A percentile compares a stretch with the other conserved stretches of the same genome.
Evolutionary conservation across 768 basidiomycete species (phyloP).

Genomic region (Phallus indusiatus): DNA sequence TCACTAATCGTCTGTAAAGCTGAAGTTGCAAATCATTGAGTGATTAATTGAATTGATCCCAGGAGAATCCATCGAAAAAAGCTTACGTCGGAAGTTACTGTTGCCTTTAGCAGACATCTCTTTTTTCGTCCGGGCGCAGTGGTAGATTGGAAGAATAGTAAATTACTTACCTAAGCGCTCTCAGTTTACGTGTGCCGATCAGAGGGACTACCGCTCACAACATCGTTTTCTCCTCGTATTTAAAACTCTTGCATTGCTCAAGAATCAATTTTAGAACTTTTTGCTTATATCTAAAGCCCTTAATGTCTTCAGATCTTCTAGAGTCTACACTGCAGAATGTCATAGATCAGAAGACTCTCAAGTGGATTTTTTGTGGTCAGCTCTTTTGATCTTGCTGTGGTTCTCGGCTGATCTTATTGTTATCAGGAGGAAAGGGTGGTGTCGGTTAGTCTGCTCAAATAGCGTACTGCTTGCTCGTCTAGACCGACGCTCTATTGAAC

Average conservation of each 20-base stretch:
- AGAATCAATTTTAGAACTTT: too few species aligned
- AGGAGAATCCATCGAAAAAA: neutral
- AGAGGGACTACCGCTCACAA: neutral
- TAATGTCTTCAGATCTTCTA: slow-evolving; percentile 34
- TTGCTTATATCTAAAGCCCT: neutral
- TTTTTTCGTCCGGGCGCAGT: neutral
- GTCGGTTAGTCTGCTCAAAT: slow-evolving; percentile 55
- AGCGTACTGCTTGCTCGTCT: neutral
- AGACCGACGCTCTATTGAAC: slow-evolving; percentile 4
- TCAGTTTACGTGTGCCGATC: too few species aligned
- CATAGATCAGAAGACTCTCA: slow-evolving; percentile 83
- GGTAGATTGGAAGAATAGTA: neutral
- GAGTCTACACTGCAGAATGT: slow-evolving; percentile 89
- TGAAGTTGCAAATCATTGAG: slow-evolving; percentile 23
- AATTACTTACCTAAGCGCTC: too few species aligned
- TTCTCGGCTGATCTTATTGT: slow-evolving; percentile 11
- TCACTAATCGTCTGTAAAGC: slow-evolving; percentile 80
- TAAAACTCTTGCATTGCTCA: neutral
- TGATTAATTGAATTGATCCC: too few species aligned
- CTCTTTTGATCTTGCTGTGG: slow-evolving; percentile 16
- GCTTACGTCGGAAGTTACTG: slow-evolving; percentile 5
- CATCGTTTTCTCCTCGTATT: too few species aligned
- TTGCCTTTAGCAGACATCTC: neutral
- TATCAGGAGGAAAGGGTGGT: slow-evolving; percentile 92
- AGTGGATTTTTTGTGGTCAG: slow-evolving; percentile 99